Evolutionary conservation across 2,329 filamentous ascomycete genomes (phyloP).

Genomic region (Magnaporthales sp.): DNA sequence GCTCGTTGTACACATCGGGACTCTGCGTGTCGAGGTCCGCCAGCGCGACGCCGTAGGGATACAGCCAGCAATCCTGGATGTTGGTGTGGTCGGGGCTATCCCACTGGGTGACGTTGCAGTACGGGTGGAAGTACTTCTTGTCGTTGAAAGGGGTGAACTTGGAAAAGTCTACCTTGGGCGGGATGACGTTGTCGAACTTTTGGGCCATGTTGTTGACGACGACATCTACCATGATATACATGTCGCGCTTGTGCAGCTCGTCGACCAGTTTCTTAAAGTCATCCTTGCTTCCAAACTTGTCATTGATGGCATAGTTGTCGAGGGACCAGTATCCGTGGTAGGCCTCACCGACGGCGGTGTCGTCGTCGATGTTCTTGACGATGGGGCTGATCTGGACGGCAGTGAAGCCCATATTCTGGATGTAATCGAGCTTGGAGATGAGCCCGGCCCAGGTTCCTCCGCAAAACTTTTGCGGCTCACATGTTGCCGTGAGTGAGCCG

Average conservation of each 20-base stretch:
- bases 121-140: slow-evolving; percentile 49
- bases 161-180: slow-evolving; percentile 19
- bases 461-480: slow-evolving; percentile 22
- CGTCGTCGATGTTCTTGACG: slow-evolving; percentile 29
- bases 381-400: slow-evolving; percentile 52
- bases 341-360: slow-evolving; percentile 18
- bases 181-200: slow-evolving; percentile 22
- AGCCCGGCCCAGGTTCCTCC: neutral
- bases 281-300: slow-evolving; percentile 46
- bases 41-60: slow-evolving; percentile 44
- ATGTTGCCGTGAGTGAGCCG: slow-evolving; percentile 33
- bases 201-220: slow-evolving; percentile 46
- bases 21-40: slow-evolving; percentile 53
- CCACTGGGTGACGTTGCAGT: slow-evolving; percentile 41
- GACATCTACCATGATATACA: slow-evolving; percentile 39
- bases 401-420: slow-evolving; percentile 51
- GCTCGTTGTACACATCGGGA: slow-evolving; percentile 25
- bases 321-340: slow-evolving; percentile 50
- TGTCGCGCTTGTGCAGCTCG: slow-evolving; percentile 23
- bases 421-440: slow-evolving; percentile 46
- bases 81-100: slow-evolving; percentile 33
- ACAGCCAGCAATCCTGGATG: slow-evolving; percentile 40
- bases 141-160: slow-evolving; percentile 38
- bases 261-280: slow-evolving; percentile 49
- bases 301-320: slow-evolving; percentile 44